phyloP scores from a whole-genome alignment of 1,284 basidiomycete genomes.

The Schizophyllum amplum region DNA sequence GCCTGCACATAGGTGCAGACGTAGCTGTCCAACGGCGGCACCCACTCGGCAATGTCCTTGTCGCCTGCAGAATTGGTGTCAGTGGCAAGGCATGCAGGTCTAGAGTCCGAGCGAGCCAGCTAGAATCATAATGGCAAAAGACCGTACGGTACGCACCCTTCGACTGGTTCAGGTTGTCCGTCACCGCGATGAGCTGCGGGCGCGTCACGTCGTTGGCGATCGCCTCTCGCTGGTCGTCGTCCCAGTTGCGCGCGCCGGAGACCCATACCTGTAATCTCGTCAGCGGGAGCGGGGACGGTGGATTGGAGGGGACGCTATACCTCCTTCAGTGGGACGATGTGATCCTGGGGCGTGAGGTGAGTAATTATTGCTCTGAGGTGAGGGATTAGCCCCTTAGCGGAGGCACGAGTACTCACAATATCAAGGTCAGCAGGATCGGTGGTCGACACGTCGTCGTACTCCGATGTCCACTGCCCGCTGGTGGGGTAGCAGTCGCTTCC shows the following conservation, averaged over 20 bases:
- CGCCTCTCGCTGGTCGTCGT: slow-evolving; percentile 8
- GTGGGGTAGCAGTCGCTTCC: slow-evolving; percentile 30
- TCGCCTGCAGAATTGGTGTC: neutral
- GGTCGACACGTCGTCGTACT: slow-evolving; percentile 38
- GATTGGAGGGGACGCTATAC: slow-evolving; percentile 13
- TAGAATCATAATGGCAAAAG: too few species aligned
- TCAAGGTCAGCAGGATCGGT: slow-evolving; percentile 38
- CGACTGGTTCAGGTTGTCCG: slow-evolving; percentile 15
- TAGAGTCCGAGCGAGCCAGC: too few species aligned
- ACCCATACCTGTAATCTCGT: slow-evolving; percentile 8
- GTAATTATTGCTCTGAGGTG: neutral
- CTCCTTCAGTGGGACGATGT: slow-evolving; percentile 45
- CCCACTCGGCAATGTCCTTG: slow-evolving; percentile 37
- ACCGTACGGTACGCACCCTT: slow-evolving; percentile 10
- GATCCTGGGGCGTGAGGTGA: slow-evolving; percentile 29
- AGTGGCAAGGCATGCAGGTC: too few species aligned
- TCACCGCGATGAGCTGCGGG: slow-evolving; percentile 13
- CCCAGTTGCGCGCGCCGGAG: slow-evolving; percentile 13
- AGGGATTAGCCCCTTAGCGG: neutral
- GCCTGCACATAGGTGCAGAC: slow-evolving; percentile 39
- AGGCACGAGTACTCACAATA: slow-evolving; percentile 29
- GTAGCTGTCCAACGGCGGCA: slow-evolving; percentile 37
- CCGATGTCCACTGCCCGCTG: slow-evolving; percentile 45
- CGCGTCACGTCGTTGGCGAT: slow-evolving; percentile 13
- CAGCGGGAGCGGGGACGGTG: neutral